phyloP scores from a whole-genome alignment of 164 flowering plant species.

The Akebia trifoliata region DNA sequence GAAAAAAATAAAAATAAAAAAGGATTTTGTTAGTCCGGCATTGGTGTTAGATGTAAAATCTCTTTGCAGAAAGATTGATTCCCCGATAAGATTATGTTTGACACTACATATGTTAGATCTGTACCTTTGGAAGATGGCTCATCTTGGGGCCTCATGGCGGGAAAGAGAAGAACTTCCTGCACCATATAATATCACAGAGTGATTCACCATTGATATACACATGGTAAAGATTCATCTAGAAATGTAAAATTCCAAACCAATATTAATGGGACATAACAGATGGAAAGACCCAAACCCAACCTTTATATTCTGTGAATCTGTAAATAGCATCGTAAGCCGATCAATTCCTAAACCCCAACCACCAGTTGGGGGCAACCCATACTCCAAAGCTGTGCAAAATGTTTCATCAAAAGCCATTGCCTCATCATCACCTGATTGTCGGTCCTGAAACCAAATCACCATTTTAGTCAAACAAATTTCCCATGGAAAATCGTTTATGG shows the following conservation, averaged over 20 bases:
- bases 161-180: constrained; percentile 91
- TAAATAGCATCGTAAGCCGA: constrained; percentile 77
- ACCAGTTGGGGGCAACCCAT: constrained; percentile 94
- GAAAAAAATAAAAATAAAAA: neutral
- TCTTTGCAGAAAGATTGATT: no score
- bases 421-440: constrained; percentile 96
- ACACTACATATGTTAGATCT: no score
- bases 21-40: no score
- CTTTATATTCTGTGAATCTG: constrained; percentile 96
- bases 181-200: neutral
- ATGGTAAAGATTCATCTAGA: neutral
- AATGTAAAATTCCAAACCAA: neutral
- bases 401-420: constrained; percentile 97
- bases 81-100: no score
- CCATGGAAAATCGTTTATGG: neutral
- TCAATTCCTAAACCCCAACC: constrained; percentile 99
- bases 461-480: constrained; percentile 4
- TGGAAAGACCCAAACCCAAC: constrained; percentile 24
- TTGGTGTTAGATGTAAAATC: no score
- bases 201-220: neutral
- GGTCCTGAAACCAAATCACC: constrained; percentile 50
- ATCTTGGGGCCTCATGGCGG: constrained; percentile 95
- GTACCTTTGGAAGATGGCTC: constrained; percentile 54
- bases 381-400: constrained; percentile 84
- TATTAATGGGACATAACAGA: neutral